phyloP scores from a whole-genome alignment of 169 alveolate species.

The Perkinsus olseni region DNA sequence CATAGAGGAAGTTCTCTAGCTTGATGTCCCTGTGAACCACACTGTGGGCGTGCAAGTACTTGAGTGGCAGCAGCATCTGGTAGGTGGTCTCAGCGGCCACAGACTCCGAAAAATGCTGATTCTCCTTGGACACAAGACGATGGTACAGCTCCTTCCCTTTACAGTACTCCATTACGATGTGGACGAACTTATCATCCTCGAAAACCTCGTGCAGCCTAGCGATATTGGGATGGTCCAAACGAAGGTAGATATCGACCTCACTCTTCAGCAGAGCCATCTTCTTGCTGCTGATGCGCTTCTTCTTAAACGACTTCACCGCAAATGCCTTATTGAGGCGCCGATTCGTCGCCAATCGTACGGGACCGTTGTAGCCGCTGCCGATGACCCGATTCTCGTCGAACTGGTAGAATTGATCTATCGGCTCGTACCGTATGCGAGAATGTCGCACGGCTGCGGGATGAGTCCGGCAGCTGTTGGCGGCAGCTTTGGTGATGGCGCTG shows the following conservation, averaged over 20 bases:
- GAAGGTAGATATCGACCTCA: slow-evolving; percentile 22
- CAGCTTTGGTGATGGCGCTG: not conserved
- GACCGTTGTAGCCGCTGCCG: slow-evolving; percentile 14
- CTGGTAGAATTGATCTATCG: not conserved
- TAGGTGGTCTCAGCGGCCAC: slow-evolving; percentile 25
- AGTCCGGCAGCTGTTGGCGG: not conserved
- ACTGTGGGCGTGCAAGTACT: slow-evolving; percentile 55
- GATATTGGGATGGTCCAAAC: slow-evolving; percentile 35
- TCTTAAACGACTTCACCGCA: slow-evolving; percentile 18
- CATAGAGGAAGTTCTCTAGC: slow-evolving; percentile 65
- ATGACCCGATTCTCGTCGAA: not conserved
- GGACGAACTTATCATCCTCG: slow-evolving; percentile 30
- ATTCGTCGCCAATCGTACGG: not conserved
- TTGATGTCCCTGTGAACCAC: slow-evolving; percentile 62
- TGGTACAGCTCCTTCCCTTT: slow-evolving; percentile 34
- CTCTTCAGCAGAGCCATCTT: slow-evolving; percentile 34
- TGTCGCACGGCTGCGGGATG: not conserved
- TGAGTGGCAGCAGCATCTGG: slow-evolving; percentile 58
- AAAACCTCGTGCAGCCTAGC: slow-evolving; percentile 29
- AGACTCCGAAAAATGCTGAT: slow-evolving; percentile 31
- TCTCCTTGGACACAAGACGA: slow-evolving; percentile 12
- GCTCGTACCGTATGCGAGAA: not conserved
- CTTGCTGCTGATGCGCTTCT: slow-evolving; percentile 20
- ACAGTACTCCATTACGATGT: slow-evolving; percentile 34
- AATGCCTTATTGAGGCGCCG: not conserved